Base-by-base conservation (phyloP, 805 yeast species). In the Lachancea nothofagi region DNA sequence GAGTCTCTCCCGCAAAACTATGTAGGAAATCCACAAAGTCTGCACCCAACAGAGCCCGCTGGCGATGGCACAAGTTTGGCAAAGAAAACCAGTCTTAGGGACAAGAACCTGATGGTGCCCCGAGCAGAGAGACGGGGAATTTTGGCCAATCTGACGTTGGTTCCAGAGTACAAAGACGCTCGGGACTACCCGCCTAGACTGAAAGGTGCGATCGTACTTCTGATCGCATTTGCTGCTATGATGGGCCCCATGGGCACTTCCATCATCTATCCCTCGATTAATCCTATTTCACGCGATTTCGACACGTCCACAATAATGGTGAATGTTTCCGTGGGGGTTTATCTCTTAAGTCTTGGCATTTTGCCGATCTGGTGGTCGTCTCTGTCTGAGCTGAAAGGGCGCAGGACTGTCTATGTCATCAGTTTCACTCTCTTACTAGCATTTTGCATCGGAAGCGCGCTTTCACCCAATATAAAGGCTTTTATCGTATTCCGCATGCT, bases 241-340 rank as follows among this genome's bases (percentile, higher is more conserved):
- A 72, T 83, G 39, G 95, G 95, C 1, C 95, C 96, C 5, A 83
- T 86, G 93, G 95, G 93, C 9, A 80, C 93, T 1, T 80, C 93
- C 0, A 83, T 86, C 36, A 69, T 86, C 53, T 72, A 83, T 36
- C 96, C 96, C 0, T 90, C 93, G 0, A 74, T 84, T 15, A 74
- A 74, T 24, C 73, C 75, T 38, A 71, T 86, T 29, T 71, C 72
- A 4, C 45, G 48, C 1, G 77, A 75, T 14, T 68, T 83, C 13
- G 32, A 78, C 30, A 80, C 94, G 0, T 52, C 75, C 4, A 72
- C 71, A 1, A 64, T 78, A 21, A 68, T 75, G 51, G 86, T 85
- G 19, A 86, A 85, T 53, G 70, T 86, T 13, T 77, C 90, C 2
- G 86, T 85, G 37, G 96, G 95, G 49, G 71, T 86, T 9, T 87